Conservation (phyloP, 495 filamentous ascomycete species). For the Rostrohypoxylon terebratum region DNA sequence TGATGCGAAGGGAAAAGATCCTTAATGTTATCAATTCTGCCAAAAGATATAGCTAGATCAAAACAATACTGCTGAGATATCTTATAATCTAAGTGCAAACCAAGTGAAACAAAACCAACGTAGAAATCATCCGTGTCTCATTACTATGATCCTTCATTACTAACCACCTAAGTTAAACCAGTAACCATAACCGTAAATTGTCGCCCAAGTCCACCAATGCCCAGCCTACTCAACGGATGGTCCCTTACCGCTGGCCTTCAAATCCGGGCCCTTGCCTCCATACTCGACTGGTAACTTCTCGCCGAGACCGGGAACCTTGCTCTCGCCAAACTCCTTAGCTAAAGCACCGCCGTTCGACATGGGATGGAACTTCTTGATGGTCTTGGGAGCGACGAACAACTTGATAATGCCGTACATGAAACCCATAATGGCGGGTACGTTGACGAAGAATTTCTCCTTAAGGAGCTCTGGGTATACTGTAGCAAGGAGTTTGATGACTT, state of each 20-base stretch:
- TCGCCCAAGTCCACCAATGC: neutral
- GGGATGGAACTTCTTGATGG: slow-evolving; percentile 85
- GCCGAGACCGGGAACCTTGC: slow-evolving; percentile 61
- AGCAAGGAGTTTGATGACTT: slow-evolving; percentile 81
- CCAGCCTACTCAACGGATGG: slow-evolving; percentile 44
- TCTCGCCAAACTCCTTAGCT: slow-evolving; percentile 68
- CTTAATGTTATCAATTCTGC: slow-evolving; percentile 1
- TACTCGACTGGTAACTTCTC: slow-evolving; percentile 73
- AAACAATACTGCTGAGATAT: slow-evolving; percentile 32
- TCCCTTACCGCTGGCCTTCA: slow-evolving; percentile 55
- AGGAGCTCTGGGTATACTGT: slow-evolving; percentile 88
- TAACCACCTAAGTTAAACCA: neutral
- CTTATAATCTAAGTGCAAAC: slow-evolving; percentile 30
- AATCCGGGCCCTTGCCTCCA: slow-evolving; percentile 72
- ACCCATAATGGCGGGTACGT: slow-evolving; percentile 87
- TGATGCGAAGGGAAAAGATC: neutral
- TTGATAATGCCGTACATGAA: slow-evolving; percentile 87
- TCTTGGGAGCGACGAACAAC: slow-evolving; percentile 80
- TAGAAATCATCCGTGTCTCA: slow-evolving; percentile 33
- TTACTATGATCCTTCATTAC: slow-evolving; percentile 37
- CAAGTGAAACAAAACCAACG: neutral
- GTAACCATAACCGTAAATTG: neutral
- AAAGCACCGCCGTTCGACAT: slow-evolving; percentile 80
- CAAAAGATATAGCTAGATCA: slow-evolving; percentile 16
- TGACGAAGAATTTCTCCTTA: slow-evolving; percentile 92